Percentiles rank a stretch among this genome's conserved stretches.
Conservation (phyloP, 345 rosid species). For the Alliaria petiolata region DNA sequence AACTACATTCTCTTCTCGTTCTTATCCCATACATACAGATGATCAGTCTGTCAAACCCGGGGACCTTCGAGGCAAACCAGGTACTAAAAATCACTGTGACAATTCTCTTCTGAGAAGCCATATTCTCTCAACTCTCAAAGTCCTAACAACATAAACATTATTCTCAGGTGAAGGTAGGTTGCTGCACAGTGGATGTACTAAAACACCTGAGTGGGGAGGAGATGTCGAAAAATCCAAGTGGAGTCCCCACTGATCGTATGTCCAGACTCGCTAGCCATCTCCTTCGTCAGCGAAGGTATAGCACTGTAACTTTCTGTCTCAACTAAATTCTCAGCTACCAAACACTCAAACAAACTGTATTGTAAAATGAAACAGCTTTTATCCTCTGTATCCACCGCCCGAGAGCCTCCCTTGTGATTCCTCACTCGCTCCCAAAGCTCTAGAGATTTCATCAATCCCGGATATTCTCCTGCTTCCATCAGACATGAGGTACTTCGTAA, state of each 20-base stretch:
- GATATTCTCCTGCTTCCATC: conserved; percentile 80
- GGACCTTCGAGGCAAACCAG: conserved; percentile 74
- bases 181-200: conserved; percentile 84
- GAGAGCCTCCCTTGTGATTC: conserved; percentile 77
- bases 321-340: background rate
- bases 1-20: background rate
- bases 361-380: conserved; percentile 51
- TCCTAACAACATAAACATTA: background rate
- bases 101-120: background rate
- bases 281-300: conserved; percentile 62
- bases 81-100: conserved; percentile 32
- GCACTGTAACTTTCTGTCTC: background rate
- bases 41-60: conserved; percentile 70
- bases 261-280: conserved; percentile 81
- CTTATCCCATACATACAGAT: conserved; percentile 41
- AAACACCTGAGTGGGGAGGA: conserved; percentile 91
- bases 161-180: conserved; percentile 78
- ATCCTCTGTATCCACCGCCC: conserved; percentile 84
- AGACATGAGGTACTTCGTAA: conserved; percentile 74
- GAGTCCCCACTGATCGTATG: conserved; percentile 66
- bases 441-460: conserved; percentile 51
- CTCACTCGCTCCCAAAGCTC: conserved; percentile 68
- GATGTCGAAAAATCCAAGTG: conserved; percentile 63
- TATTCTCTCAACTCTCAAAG: background rate
- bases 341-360: background rate